These are phyloP conservation scores for Herpetomonas muscarum DNA, from an alignment of 208 protist genomes.

Conservation along the genomic window DNA sequence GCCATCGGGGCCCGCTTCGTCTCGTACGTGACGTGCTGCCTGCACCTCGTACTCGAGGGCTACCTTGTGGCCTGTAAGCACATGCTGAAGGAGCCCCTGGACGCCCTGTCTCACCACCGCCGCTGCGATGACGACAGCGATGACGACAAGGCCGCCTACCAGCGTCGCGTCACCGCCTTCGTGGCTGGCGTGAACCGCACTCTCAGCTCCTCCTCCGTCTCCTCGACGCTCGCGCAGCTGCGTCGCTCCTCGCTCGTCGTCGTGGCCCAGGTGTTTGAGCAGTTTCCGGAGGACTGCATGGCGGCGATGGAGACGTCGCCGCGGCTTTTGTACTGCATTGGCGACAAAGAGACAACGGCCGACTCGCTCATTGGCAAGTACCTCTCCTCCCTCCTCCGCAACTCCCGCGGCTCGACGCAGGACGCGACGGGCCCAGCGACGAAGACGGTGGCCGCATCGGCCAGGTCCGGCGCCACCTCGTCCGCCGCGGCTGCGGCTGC, in stretches of 20 bases:
- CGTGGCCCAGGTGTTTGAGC: slow-evolving; percentile 68
- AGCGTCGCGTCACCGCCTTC: slow-evolving; percentile 17
- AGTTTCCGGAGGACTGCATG: slow-evolving; percentile 74
- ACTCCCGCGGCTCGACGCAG: no score
- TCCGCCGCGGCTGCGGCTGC: not conserved
- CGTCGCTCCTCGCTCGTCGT: slow-evolving; percentile 44
- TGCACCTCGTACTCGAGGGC: slow-evolving; percentile 53
- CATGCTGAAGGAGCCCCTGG: slow-evolving; percentile 28
- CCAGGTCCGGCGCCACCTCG: slow-evolving; percentile 32
- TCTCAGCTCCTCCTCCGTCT: slow-evolving; percentile 34
- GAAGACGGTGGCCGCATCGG: no score
- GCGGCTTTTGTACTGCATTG: slow-evolving; percentile 6
- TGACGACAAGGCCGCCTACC: slow-evolving; percentile 7
- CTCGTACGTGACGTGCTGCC: slow-evolving; percentile 55
- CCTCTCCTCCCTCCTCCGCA: slow-evolving; percentile 24
- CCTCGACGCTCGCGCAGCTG: slow-evolving; percentile 39
- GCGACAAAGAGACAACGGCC: slow-evolving; percentile 1
- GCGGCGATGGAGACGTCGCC: slow-evolving; percentile 16
- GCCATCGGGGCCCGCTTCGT: slow-evolving; percentile 64
- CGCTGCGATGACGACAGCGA: not conserved
- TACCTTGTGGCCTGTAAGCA: slow-evolving; percentile 80
- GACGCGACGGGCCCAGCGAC: no score
- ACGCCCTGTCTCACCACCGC: slow-evolving; percentile 11
- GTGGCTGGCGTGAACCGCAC: slow-evolving; percentile 19
- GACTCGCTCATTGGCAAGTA: slow-evolving; percentile 24